phyloP scores from a whole-genome alignment of 371 early-diverging fungal genomes.

The Dentiscutata heterogama region DNA sequence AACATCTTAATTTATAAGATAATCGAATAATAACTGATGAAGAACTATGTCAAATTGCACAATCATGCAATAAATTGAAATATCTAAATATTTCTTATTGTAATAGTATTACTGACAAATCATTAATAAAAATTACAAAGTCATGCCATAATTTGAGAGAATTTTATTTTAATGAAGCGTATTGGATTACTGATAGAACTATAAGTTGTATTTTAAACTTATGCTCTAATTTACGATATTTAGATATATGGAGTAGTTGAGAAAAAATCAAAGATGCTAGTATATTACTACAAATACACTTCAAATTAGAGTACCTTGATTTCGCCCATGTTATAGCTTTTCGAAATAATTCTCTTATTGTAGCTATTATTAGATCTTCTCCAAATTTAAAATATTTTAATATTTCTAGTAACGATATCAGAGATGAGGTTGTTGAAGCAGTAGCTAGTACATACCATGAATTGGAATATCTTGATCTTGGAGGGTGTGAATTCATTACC shows the following conservation, averaged over 20 bases:
- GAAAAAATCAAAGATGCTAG: constrained; percentile 27
- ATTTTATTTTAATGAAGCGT: constrained; percentile 35
- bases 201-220: constrained; percentile 22
- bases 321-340: constrained; percentile 21
- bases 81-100: constrained; percentile 36
- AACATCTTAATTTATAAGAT: constrained; percentile 36
- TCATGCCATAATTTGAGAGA: neutral
- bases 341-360: constrained; percentile 1
- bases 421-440: constrained; percentile 15
- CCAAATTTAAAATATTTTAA: constrained; percentile 33
- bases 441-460: constrained; percentile 4
- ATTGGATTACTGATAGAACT: constrained; percentile 35
- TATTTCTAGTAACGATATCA: constrained; percentile 19
- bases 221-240: constrained; percentile 16
- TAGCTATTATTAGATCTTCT: constrained; percentile 34
- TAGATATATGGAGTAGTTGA: neutral
- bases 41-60: constrained; percentile 18
- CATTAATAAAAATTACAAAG: neutral
- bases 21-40: constrained; percentile 31
- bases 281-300: neutral
- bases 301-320: constrained; percentile 28
- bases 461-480: constrained; percentile 34
- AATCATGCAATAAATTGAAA: constrained; percentile 37
- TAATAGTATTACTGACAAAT: neutral
- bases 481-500: neutral